phyloP scores from a whole-genome alignment of 2,329 filamentous ascomycete species.

The Sporothrix protearum region DNA sequence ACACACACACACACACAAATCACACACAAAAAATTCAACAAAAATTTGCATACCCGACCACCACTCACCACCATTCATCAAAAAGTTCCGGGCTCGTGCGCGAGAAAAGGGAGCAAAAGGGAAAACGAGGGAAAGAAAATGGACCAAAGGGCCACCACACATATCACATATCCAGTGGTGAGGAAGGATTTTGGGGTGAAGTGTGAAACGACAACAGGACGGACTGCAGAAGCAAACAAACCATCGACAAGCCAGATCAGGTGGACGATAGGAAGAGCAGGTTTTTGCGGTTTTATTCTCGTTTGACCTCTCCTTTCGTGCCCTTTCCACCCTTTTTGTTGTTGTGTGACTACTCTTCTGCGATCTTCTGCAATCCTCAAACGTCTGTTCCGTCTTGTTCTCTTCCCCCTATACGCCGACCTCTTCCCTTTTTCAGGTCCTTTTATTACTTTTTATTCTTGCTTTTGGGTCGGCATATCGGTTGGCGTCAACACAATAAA shows the following conservation, averaged over 20 bases:
- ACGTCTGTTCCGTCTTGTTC: neutral
- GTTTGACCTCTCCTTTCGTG: neutral
- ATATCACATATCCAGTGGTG: neutral
- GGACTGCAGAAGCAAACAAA: neutral
- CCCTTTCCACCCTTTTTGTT: neutral
- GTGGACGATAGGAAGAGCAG: neutral
- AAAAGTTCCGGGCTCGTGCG: neutral
- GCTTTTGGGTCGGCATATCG: conserved; percentile 30
- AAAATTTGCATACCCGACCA: neutral
- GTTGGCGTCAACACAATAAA: conserved; percentile 26
- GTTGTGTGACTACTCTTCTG: neutral
- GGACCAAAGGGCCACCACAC: neutral
- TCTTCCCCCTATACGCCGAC: neutral
- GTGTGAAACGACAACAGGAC: neutral
- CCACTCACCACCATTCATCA: neutral
- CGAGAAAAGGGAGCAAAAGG: neutral
- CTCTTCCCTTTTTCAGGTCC: neutral
- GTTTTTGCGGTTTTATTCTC: conserved; percentile 1
- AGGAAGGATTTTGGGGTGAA: neutral
- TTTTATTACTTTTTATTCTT: conserved; percentile 19
- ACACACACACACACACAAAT: too few species aligned
- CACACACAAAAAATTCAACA: neutral
- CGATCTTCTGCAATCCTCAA: neutral
- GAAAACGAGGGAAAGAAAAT: neutral
- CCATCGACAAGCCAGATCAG: neutral